These are phyloP conservation scores for Xylariales sp. DNA, from an alignment of 2,329 filamentous ascomycete genomes.

Conservation along the genomic window DNA sequence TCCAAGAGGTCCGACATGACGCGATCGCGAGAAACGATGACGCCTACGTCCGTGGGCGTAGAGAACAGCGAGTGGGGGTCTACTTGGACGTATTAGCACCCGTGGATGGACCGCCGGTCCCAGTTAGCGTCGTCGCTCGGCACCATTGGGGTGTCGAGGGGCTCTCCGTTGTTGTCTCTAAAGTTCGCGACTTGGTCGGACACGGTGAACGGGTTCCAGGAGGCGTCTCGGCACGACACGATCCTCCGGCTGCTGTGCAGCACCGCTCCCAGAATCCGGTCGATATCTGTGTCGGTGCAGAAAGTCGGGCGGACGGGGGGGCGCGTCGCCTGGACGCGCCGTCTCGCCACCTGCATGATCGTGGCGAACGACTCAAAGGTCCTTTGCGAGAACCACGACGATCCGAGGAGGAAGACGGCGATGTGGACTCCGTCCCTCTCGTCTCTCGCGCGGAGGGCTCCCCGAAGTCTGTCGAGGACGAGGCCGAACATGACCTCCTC, in stretches of 20 bases:
- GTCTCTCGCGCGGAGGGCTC: no score
- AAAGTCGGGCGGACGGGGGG: not conserved
- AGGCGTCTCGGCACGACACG: not conserved
- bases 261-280: not conserved
- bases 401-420: slow-evolving; percentile 7
- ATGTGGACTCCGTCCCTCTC: not conserved
- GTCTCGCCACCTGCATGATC: not conserved
- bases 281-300: not conserved
- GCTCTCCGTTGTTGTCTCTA: no score
- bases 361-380: not conserved
- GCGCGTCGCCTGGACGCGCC: not conserved
- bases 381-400: slow-evolving; percentile 5
- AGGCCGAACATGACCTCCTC: slow-evolving; percentile 13
- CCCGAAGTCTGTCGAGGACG: not conserved
- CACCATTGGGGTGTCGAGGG: no score
- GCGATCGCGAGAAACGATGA: not conserved
- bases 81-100: not conserved
- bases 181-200: not conserved
- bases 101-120: no score
- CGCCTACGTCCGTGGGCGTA: not conserved
- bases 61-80: slow-evolving; percentile 1
- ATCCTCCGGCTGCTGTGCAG: not conserved
- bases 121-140: no score
- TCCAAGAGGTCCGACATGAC: not conserved
- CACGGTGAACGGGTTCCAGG: not conserved